Evolutionary conservation across 495 filamentous ascomycete species (phyloP).

Genomic region (Viridothelium virens): DNA sequence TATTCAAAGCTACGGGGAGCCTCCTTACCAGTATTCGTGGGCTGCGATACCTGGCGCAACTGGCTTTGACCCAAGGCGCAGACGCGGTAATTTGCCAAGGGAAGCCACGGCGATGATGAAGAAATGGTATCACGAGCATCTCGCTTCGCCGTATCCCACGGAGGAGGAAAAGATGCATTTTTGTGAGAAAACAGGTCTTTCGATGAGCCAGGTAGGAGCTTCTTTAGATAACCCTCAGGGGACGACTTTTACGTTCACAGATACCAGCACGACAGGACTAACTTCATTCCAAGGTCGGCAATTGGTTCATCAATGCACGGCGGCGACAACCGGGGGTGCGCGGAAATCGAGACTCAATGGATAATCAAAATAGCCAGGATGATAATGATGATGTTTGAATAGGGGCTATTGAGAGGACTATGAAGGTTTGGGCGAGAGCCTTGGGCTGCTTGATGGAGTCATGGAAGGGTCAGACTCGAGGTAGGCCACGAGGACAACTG

Average conservation of each 20-base stretch:
- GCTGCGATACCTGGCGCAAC: neutral
- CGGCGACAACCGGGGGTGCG: constrained; percentile 40
- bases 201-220: constrained; percentile 61
- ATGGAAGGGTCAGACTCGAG: no score
- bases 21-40: neutral
- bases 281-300: constrained; percentile 57
- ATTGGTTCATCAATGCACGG: constrained; percentile 94
- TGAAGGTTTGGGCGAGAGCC: no score
- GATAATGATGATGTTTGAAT: neutral
- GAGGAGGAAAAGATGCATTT: constrained; percentile 86
- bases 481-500: no score
- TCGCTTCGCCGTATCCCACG: constrained; percentile 77
- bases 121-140: constrained; percentile 70
- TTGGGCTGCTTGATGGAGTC: no score
- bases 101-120: constrained; percentile 73
- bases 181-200: constrained; percentile 64
- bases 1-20: neutral
- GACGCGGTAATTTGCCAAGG: constrained; percentile 70
- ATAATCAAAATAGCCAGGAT: constrained; percentile 1
- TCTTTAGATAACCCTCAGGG: no score
- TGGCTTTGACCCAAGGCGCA: constrained; percentile 39
- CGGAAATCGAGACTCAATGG: neutral
- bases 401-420: no score
- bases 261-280: neutral
- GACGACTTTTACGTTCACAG: neutral